These are phyloP conservation scores for Cytospora chrysosperma DNA, from an alignment of 2,329 filamentous ascomycete species.

Conservation along the genomic window DNA sequence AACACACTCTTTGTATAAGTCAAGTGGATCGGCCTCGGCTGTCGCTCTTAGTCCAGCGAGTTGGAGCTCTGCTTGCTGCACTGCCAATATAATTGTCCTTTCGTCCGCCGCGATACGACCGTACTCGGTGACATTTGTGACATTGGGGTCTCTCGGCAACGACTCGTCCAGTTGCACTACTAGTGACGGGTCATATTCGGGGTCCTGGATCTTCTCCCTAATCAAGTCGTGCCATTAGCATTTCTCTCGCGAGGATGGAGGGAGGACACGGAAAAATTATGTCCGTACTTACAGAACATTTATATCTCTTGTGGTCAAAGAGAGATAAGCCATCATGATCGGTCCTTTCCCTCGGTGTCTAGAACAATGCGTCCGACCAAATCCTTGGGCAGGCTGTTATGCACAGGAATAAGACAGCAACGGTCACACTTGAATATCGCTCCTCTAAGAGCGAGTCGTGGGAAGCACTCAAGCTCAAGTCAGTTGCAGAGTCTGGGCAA, in stretches of 20 bases:
- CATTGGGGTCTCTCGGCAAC: slow-evolving; percentile 56
- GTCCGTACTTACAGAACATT: slow-evolving; percentile 48
- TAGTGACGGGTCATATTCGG: slow-evolving; percentile 58
- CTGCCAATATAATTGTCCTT: slow-evolving; percentile 50
- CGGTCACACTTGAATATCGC: background rate
- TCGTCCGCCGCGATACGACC: slow-evolving; percentile 50
- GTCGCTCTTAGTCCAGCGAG: slow-evolving; percentile 43
- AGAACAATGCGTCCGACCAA: background rate
- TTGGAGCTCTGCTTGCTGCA: slow-evolving; percentile 56
- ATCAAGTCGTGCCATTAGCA: background rate
- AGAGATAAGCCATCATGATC: slow-evolving; percentile 45
- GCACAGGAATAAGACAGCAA: background rate
- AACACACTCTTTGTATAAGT: slow-evolving; percentile 49
- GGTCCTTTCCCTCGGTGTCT: background rate
- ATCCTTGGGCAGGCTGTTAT: background rate
- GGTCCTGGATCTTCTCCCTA: slow-evolving; percentile 62
- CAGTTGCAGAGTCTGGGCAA: background rate
- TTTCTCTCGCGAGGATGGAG: background rate
- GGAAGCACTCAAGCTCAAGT: background rate
- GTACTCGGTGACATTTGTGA: slow-evolving; percentile 52
- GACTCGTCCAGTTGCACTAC: slow-evolving; percentile 54
- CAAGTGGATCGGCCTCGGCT: slow-evolving; percentile 39
- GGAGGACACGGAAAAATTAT: background rate
- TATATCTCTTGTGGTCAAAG: slow-evolving; percentile 58
- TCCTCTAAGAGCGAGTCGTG: background rate